Conservation (phyloP, 1,284 basidiomycete species). For the Exobasidium cylindrosporum region DNA sequence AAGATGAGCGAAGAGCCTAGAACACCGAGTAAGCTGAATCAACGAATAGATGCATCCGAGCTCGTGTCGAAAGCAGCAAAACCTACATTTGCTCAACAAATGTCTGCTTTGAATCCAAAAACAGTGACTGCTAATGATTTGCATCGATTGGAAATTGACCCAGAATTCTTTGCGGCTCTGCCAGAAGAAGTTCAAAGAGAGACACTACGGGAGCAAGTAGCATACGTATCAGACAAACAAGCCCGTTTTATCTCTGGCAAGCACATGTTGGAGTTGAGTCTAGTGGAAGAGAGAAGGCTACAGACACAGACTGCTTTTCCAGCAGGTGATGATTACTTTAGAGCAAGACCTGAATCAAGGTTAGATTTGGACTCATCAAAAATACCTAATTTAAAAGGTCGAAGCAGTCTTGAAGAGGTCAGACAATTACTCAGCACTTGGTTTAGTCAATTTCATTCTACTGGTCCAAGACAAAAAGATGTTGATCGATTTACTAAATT, state of each 20-base stretch:
- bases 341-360: neutral
- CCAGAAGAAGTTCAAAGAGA: constrained; percentile 41
- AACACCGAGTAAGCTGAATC: neutral
- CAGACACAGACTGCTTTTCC: constrained; percentile 3
- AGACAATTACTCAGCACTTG: neutral
- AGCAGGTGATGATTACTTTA: neutral
- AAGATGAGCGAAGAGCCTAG: neutral
- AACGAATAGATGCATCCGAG: neutral
- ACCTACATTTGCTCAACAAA: neutral
- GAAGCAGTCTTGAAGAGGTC: neutral
- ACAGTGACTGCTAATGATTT: constrained; percentile 21
- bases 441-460: neutral
- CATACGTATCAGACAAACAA: neutral
- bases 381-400: neutral
- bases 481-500: constrained; percentile 7
- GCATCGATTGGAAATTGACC: constrained; percentile 33
- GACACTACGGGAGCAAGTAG: constrained; percentile 4
- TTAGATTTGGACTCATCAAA: neutral
- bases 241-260: constrained; percentile 10
- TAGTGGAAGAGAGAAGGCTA: constrained; percentile 7
- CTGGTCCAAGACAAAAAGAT: neutral
- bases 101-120: constrained; percentile 20
- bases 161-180: constrained; percentile 40
- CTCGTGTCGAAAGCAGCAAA: neutral
- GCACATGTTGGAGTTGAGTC: constrained; percentile 8